These are phyloP conservation scores for Phytophthora parvispora DNA, from an alignment of 352 stramenopile genomes.

Conservation along the genomic window DNA sequence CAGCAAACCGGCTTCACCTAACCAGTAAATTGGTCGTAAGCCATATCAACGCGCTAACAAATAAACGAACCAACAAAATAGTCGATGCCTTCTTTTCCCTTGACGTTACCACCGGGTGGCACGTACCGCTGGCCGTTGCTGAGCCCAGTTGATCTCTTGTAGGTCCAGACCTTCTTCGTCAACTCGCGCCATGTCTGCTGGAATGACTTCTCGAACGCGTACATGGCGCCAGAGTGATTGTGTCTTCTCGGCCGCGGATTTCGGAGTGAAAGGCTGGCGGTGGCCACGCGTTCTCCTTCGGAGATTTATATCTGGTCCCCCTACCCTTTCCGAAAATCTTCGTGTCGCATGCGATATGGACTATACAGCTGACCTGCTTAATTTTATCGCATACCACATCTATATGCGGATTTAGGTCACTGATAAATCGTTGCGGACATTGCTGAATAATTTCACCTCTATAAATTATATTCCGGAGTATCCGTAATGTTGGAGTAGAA, in stretches of 20 bases:
- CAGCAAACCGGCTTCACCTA: background rate
- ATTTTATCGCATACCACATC: slow-evolving; percentile 17
- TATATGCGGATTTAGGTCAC: slow-evolving; percentile 9
- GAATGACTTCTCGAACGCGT: slow-evolving; percentile 8
- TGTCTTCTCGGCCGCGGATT: background rate
- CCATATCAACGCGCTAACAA: background rate
- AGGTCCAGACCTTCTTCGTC: slow-evolving; percentile 13
- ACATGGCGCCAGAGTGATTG: slow-evolving; percentile 7
- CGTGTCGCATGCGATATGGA: slow-evolving; percentile 9
- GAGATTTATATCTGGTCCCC: slow-evolving; percentile 10
- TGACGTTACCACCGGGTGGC: slow-evolving; percentile 1
- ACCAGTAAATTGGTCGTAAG: background rate
- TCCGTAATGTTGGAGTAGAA: slow-evolving; percentile 10
- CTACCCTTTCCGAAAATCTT: slow-evolving; percentile 1
- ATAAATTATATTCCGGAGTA: slow-evolving; percentile 14
- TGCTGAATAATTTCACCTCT: slow-evolving; percentile 17
- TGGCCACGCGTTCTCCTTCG: slow-evolving; percentile 1
- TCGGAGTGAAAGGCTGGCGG: slow-evolving; percentile 4
- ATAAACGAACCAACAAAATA: slow-evolving; percentile 1
- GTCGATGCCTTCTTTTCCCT: slow-evolving; percentile 7
- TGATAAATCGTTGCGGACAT: slow-evolving; percentile 7
- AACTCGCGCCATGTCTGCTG: slow-evolving; percentile 13
- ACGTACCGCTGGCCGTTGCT: slow-evolving; percentile 1
- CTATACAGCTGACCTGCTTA: slow-evolving; percentile 5
- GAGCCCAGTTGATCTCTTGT: slow-evolving; percentile 1